Conservation (phyloP, 2,329 filamentous ascomycete genomes). For the Colletotrichum falcatum region DNA sequence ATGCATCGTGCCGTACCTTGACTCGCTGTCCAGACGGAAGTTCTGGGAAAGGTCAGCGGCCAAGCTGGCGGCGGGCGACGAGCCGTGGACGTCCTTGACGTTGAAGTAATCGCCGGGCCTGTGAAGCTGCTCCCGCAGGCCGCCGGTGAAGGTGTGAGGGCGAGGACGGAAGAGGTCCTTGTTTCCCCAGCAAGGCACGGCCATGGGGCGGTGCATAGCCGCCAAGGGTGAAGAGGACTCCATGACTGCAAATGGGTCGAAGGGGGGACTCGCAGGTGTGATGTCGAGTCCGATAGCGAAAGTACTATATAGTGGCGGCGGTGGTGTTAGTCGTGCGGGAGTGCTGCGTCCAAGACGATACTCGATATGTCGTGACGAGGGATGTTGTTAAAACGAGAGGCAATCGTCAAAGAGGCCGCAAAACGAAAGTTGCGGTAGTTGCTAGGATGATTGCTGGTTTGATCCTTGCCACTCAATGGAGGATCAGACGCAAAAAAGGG, state of each 20-base stretch:
- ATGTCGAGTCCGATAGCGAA: slow-evolving; percentile 16
- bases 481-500: slow-evolving; percentile 1
- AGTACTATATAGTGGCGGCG: slow-evolving; percentile 14
- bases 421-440: slow-evolving; percentile 51
- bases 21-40: slow-evolving; percentile 86
- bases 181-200: slow-evolving; percentile 68
- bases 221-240: slow-evolving; percentile 92
- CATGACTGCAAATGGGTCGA: slow-evolving; percentile 65
- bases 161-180: slow-evolving; percentile 66
- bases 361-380: slow-evolving; percentile 45
- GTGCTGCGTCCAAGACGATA: slow-evolving; percentile 43
- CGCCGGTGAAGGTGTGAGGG: slow-evolving; percentile 63
- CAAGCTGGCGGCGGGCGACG: slow-evolving; percentile 90
- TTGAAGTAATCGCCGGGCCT: slow-evolving; percentile 83
- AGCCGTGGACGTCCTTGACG: slow-evolving; percentile 80
- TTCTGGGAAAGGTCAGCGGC: slow-evolving; percentile 97
- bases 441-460: slow-evolving; percentile 30
- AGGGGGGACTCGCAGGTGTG: neutral
- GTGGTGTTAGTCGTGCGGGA: slow-evolving; percentile 23
- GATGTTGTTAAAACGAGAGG: slow-evolving; percentile 34
- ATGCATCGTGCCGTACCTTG: slow-evolving; percentile 73
- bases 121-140: slow-evolving; percentile 81
- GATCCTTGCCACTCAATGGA: slow-evolving; percentile 37
- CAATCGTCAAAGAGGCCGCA: slow-evolving; percentile 44
- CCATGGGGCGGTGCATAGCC: slow-evolving; percentile 84